phyloP scores from a whole-genome alignment of 2,329 filamentous ascomycete genomes.

The Penicillium sp. region DNA sequence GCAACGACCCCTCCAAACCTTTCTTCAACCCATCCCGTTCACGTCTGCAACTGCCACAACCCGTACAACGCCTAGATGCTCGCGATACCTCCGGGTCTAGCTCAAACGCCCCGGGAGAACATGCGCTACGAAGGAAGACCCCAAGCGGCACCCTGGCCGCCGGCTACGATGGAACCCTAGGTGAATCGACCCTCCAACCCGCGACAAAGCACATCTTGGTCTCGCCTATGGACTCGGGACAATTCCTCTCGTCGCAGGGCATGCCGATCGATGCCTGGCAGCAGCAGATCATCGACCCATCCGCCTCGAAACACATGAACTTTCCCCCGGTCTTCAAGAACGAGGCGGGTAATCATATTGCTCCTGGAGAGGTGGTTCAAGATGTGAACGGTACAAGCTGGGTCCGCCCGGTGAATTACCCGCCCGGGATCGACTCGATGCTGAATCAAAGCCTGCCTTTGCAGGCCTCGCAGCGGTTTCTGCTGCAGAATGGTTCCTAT shows the following conservation, averaged over 20 bases:
- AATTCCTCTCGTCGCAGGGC: slow-evolving; percentile 34
- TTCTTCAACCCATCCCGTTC: slow-evolving; percentile 31
- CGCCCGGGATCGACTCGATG: slow-evolving; percentile 61
- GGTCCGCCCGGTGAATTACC: slow-evolving; percentile 46
- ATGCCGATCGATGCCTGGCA: slow-evolving; percentile 36
- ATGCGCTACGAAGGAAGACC: slow-evolving; percentile 86
- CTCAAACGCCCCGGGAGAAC: slow-evolving; percentile 52
- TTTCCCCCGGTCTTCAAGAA: slow-evolving; percentile 43
- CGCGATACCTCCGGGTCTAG: slow-evolving; percentile 29
- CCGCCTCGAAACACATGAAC: slow-evolving; percentile 34
- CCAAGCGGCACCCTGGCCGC: slow-evolving; percentile 90
- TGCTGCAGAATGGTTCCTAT: slow-evolving; percentile 50
- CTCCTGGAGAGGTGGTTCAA: slow-evolving; percentile 32
- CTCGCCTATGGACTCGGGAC: slow-evolving; percentile 54
- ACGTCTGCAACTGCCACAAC: slow-evolving; percentile 41
- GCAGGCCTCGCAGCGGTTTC: slow-evolving; percentile 40
- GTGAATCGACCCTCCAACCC: slow-evolving; percentile 70
- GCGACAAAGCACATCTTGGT: slow-evolving; percentile 82
- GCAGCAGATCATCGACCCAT: slow-evolving; percentile 29
- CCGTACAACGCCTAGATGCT: slow-evolving; percentile 38
- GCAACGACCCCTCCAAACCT: slow-evolving; percentile 28
- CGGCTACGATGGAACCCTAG: slow-evolving; percentile 82
- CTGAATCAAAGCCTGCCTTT: slow-evolving; percentile 57
- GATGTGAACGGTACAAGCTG: slow-evolving; percentile 40
- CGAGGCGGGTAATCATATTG: slow-evolving; percentile 30